Evolutionary conservation across 805 yeast species (phyloP), one percentile per base, ranked within the genome.

Genomic region (Trichomonascus vanleenenianus): DNA sequence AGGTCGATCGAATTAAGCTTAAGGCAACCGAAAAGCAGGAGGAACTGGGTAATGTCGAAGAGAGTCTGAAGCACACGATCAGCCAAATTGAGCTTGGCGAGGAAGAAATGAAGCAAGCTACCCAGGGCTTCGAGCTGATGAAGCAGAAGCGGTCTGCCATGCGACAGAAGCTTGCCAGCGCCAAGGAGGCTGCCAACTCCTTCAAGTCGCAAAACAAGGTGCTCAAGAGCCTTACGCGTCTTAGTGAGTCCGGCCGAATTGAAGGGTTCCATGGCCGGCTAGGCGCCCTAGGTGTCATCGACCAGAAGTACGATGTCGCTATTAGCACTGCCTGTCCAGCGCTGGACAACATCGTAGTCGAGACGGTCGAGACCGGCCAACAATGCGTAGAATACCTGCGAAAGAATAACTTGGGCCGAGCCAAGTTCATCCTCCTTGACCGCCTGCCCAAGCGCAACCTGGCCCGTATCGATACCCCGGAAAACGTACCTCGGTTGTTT

Each of bases 241-340:
- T 93, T 33, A 82, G 82, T 47, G 79, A 80, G 45, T 74, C 93
- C 2, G 97, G 97, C 4, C 73, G 95, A 55, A 75, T 94, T 19
- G 67, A 68, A 5, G 98, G 97, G 0, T 85, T 91, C 54, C 73
- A 85, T 60, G 98, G 97, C 0, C 72, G 96, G 50, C 67, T 93
- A 12, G 99, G 98, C 14, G 95, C 87, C 54, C 67, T 93, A 39
- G 99, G 96, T n/a, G 73, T 75, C 2, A 93, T 93, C 51, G 96
- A 87, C 60, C 85, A 83, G 52, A 75, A 77, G 56, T 93, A 84
- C 61, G 97, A 94, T 64, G 76, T 88, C 43, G 98, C 98, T 0
- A 79, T 93, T 7, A 88, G 97, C 0, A 93, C 97, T 0, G 97
- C 96, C 0, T 87, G 93, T 53, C 88, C 95, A 1, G 81, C 89